Base-by-base conservation (phyloP, 345 rosid species). In the Anacardium occidentale region DNA sequence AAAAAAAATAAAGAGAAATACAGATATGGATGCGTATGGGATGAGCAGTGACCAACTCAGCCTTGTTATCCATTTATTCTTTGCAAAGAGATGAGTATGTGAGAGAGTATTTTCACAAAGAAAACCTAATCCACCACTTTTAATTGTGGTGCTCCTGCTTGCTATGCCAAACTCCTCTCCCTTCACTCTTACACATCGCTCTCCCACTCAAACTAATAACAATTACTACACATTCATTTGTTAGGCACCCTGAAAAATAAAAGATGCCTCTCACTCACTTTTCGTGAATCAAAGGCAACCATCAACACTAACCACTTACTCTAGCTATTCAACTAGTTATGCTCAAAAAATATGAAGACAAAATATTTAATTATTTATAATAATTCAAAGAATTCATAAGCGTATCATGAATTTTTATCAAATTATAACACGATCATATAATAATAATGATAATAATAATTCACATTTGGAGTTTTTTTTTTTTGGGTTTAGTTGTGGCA, bases 241-340 rank as follows among this genome's bases (percentile, higher is more conserved):
- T 13, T 50, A 50, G 20, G 53, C 53, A 11, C 52, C 37, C 37
- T 3, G 1, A 37, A 34, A 66, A 76, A 62, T 55, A 76, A 80
- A 79, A 87, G 89, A 90, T 85, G 88, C 86, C 79, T 76, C 79
- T 85, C 90, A 80, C 79, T 85, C 82, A 72, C 97, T 94, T 94
- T 91, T 86, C 94, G 96, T 91, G 96, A 90, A 90, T 79, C 82
- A 77, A 85, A 86, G 94, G 91, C 97, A 87, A 91, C 91, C 88
- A 81, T 83, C 78, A 78, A 79, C 90, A 83, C 86, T 84, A 85
- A 77, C 95, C 92, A 89, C 95, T 89, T 78, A 86, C 94, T 91
- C 96, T 80, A 94, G 85, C 89, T 86, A 80, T 85, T 84, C 88
- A 82, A 53, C 88, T 85, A 84, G 90, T 74, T 79, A 80, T 34